phyloP scores from a whole-genome alignment of 768 basidiomycete species.

The Boletales sp. region DNA sequence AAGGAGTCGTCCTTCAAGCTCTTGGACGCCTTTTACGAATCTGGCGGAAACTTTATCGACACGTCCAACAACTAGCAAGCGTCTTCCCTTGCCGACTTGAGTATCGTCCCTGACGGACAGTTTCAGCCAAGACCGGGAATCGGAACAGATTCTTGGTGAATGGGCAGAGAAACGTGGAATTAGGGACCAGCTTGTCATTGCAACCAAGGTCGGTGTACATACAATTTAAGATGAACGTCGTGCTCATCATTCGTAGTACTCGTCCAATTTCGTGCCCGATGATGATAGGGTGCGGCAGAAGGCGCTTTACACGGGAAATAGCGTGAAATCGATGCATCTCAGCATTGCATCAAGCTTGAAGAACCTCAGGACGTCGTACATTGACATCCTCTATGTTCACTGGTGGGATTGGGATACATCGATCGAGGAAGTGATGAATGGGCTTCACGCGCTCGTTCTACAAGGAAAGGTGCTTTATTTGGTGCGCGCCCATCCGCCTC shows the following conservation, averaged over 20 bases:
- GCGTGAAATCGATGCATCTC: constrained; percentile 32
- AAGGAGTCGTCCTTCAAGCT: constrained; percentile 44
- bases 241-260: constrained; percentile 13
- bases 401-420: constrained; percentile 48
- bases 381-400: constrained; percentile 57
- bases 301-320: constrained; percentile 36
- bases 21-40: constrained; percentile 41
- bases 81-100: neutral
- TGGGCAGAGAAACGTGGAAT: constrained; percentile 43
- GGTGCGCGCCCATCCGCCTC: constrained; percentile 6
- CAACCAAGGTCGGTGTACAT: constrained; percentile 36
- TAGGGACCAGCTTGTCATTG: constrained; percentile 47
- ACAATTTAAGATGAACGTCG: neutral
- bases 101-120: neutral
- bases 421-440: constrained; percentile 46
- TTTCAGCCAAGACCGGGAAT: constrained; percentile 48
- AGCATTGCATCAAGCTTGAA: constrained; percentile 36
- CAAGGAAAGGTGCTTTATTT: constrained; percentile 45
- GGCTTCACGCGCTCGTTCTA: constrained; percentile 40
- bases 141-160: constrained; percentile 51
- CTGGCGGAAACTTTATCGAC: constrained; percentile 50
- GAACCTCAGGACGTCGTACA: constrained; percentile 56
- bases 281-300: constrained; percentile 17
- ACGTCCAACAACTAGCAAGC: constrained; percentile 45
- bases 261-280: constrained; percentile 16